These are phyloP conservation scores for Heterobasidion irregulare DNA, from an alignment of 1,284 basidiomycete species.

Conservation along the genomic window DNA sequence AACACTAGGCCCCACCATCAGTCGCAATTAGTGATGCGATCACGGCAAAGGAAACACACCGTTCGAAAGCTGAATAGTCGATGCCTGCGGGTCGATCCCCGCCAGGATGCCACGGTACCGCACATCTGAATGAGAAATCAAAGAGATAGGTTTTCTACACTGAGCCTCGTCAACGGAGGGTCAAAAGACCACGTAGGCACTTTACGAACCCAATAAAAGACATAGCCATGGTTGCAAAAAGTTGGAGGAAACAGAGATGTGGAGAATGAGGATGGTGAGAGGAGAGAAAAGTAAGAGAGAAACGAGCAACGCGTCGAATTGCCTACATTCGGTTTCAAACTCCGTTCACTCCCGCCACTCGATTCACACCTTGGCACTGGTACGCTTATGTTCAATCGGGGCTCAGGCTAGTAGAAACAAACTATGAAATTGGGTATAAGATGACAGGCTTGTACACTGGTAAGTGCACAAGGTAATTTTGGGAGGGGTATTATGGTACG, in stretches of 20 bases:
- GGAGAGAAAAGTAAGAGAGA: background rate
- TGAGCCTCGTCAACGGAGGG: slow-evolving; percentile 12
- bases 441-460: no score
- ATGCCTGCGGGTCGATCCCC: slow-evolving; percentile 75
- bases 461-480: no score
- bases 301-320: background rate
- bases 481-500: background rate
- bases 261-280: slow-evolving; percentile 5
- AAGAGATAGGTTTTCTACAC: slow-evolving; percentile 78
- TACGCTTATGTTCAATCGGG: background rate
- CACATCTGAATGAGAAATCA: slow-evolving; percentile 87
- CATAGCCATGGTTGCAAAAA: slow-evolving; percentile 43
- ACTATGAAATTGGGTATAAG: no score
- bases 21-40: background rate
- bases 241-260: slow-evolving; percentile 1
- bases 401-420: no score
- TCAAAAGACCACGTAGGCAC: background rate
- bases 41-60: slow-evolving; percentile 36
- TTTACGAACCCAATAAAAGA: slow-evolving; percentile 60
- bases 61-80: slow-evolving; percentile 83
- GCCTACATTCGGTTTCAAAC: background rate
- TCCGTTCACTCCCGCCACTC: slow-evolving; percentile 1
- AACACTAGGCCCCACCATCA: slow-evolving; percentile 43
- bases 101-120: slow-evolving; percentile 83
- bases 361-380: background rate